Base-by-base conservation (phyloP, 345 rosid species). In the Citrus maxima region DNA sequence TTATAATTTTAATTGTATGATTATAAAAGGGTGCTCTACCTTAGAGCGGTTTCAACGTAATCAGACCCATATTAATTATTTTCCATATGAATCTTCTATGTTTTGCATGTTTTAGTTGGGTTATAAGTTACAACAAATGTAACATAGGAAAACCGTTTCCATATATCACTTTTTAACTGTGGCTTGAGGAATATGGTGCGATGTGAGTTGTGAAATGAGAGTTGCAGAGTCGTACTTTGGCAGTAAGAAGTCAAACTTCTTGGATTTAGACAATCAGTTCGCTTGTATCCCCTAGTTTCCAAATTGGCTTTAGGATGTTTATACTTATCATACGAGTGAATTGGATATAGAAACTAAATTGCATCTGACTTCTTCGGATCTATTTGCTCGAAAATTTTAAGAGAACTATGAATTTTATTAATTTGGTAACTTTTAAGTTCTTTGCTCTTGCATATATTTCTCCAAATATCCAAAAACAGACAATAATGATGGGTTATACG, bases 1-100 rank as follows among this genome's bases (percentile, higher is more conserved):
- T 32, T 32, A 32, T 2, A 32, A 32, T 0, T 32, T 32, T 32
- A 32, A 32, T 32, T 32, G 0, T 32, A 32, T 32, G 4, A 0
- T 32, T 32, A 32, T 32, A 32, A 32, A 32, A 32, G 0, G 0
- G 0, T 32, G 4, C 0, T 32, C 34, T 32, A 32, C 4, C 0
- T 32, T 32, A 32, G 34, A 32, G 0, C 34, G 0, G 34, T 32
- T 32, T 0, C 4, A 32, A 32, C 4, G 0, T 3, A 32, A 32
- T 32, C 34, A 32, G 3, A 32, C 34, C 4, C 34, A 32, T 32
- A 32, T 32, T 32, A 0, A 32, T 0, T 32, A 32, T 32, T 32
- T 32, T 32, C 0, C 34, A 32, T 32, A 32, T 32, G 4, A 32
- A 32, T 32, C 34, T 0, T 32, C 34, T 0, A 32, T 32, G 34